Conservation (phyloP, 306 rosid species). For the Sicyos baderoa region DNA sequence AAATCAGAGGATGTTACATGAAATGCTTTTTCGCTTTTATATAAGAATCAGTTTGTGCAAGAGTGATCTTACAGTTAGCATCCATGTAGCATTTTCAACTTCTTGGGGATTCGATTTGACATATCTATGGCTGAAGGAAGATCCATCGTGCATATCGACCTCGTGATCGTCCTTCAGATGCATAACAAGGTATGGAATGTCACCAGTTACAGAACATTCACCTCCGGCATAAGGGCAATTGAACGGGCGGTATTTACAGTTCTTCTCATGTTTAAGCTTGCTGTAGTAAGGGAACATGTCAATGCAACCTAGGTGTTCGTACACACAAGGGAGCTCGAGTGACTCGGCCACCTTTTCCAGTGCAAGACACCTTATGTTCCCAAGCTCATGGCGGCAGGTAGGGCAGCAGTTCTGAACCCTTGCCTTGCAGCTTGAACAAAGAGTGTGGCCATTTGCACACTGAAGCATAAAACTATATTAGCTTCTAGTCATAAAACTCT, state of each 20-base stretch:
- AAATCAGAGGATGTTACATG: conserved; percentile 6
- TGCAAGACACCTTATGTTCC: conserved; percentile 51
- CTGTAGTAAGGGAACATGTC: conserved; percentile 41
- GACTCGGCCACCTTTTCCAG: conserved; percentile 52
- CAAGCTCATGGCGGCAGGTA: conserved; percentile 47
- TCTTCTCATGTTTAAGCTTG: conserved; percentile 49
- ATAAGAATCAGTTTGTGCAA: neutral
- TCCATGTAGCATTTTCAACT: conserved; percentile 51
- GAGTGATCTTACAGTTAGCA: conserved; percentile 36
- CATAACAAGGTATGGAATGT: conserved; percentile 39
- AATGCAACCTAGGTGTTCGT: conserved; percentile 38
- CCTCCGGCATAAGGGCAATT: conserved; percentile 50
- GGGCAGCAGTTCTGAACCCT: conserved; percentile 49
- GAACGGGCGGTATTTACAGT: conserved; percentile 40
- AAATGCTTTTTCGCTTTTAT: neutral
- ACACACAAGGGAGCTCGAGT: conserved; percentile 44
- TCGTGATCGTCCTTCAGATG: conserved; percentile 46
- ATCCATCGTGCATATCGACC: conserved; percentile 54
- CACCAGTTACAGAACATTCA: conserved; percentile 44
- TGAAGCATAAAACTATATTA: conserved; percentile 16
- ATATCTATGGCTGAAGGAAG: conserved; percentile 47
- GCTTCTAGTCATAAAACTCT: neutral
- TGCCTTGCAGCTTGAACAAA: conserved; percentile 47
- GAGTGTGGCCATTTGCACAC: conserved; percentile 58
- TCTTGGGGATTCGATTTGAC: conserved; percentile 50